Conservation (phyloP, 2,329 filamentous ascomycete genomes). For the Talaromyces sp. region DNA sequence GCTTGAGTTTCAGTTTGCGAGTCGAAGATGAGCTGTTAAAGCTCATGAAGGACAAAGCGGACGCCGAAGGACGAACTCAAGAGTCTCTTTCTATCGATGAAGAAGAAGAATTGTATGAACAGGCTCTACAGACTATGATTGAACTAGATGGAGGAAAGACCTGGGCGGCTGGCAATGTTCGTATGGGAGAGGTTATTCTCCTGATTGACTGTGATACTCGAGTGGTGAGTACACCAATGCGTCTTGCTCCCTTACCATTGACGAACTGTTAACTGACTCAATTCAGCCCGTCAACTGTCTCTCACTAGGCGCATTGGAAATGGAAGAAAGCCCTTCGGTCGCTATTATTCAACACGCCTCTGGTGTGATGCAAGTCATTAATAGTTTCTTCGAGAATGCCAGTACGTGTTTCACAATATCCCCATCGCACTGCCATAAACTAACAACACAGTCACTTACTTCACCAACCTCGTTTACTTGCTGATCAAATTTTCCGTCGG, state of each 20-base stretch:
- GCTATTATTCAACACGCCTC: slow-evolving; percentile 69
- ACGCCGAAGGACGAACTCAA: slow-evolving; percentile 6
- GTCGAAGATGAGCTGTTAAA: slow-evolving; percentile 55
- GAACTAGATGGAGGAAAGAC: slow-evolving; percentile 35
- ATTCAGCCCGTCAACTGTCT: slow-evolving; percentile 56
- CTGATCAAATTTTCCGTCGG: slow-evolving; percentile 66
- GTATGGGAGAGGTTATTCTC: slow-evolving; percentile 74
- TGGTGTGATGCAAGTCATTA: slow-evolving; percentile 70
- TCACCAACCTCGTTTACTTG: slow-evolving; percentile 72
- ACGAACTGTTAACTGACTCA: background rate
- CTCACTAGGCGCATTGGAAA: slow-evolving; percentile 66
- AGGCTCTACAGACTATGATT: slow-evolving; percentile 41
- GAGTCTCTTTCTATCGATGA: slow-evolving; percentile 21
- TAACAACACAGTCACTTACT: slow-evolving; percentile 56
- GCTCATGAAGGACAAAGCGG: slow-evolving; percentile 24
- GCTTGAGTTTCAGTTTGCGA: slow-evolving; percentile 55
- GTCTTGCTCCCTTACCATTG: background rate
- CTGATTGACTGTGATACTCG: slow-evolving; percentile 66
- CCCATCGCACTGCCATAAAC: background rate
- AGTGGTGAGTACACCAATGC: slow-evolving; percentile 32
- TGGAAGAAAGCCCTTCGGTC: slow-evolving; percentile 65
- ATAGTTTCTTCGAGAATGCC: slow-evolving; percentile 68
- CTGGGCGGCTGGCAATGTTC: slow-evolving; percentile 74
- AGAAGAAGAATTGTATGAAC: slow-evolving; percentile 38
- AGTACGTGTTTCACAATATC: slow-evolving; percentile 24